Base-by-base conservation (phyloP, 371 early-diverging fungal species). In the Batkoa obscura region DNA sequence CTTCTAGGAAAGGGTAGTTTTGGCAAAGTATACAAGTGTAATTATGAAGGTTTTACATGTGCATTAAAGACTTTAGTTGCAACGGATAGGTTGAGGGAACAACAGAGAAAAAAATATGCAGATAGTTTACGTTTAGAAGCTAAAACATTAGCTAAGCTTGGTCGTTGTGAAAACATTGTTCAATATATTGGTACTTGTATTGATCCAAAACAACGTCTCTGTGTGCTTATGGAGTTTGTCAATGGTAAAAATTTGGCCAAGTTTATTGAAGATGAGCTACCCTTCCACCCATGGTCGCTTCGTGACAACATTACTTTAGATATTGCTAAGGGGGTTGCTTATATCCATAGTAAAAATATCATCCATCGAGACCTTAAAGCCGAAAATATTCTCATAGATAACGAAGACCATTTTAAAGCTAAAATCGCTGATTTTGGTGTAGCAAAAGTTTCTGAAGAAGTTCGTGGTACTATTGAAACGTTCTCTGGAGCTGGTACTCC, bases 341-440 rank as follows among this genome's bases (percentile, higher is more conserved):
- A 91, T 64, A 65, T 96, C 39, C 97, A 96, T 59, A 64, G 59
- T 37, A 76, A 81, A 58, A 79, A 81, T 34, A 84, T 96, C 43
- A 84, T 89, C 3, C 94, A 95, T 64, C 80, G 94, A 49, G 91
- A 92, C 62, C 78, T 92, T 50, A 91, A 90, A 57, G 87, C 88
- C 2, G 84, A 83, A 58, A 84, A 90, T 68, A 80, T 86, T 43
- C 62, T 90, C 38, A 70, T 92, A 58, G 86, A 84, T 62, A 74
- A 79, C 53, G 62, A 71, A 39, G 84, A 80, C 12, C 74, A 76
- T 31, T 66, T 88, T 5, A 50, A 37, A 8, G 39, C 56, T 64
- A 90, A 90, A 66, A 68, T 88, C 53, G 81, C 86, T 6, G 90
- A 90, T 64, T 92, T 90, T 66, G 90, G 90, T 48, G 84, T 87